Base-by-base conservation (phyloP, 148 eudicot genomes). In the Cornus suecica region DNA sequence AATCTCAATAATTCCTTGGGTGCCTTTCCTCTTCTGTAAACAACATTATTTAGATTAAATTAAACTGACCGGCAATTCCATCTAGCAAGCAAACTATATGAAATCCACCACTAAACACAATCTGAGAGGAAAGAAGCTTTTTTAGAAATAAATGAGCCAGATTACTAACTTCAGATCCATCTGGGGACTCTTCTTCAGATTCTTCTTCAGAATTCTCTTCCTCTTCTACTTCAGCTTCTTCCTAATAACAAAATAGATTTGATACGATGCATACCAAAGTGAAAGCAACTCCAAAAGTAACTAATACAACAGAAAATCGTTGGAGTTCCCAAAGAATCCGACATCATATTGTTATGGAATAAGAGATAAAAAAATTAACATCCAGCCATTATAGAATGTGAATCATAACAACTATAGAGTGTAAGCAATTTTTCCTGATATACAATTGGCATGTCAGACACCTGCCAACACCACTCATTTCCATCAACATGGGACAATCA, bases 1-100 rank as follows among this genome's bases (percentile, higher is more conserved):
- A 45, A 92, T 87, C 86, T 94, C 91, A 81, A 94, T 94, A 56
- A 94, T 69, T 26, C 98, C 93, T 79, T 94, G 85, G 7, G 92
- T 86, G 13, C 98, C 98, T 81, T 94, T 94, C 64, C 76, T 79
- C 81, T 87, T 90, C 84, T 92, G 85, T 79, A 74, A 72, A 73
- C 26, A 83, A 14, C 18, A 81, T n/a, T 8, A 63, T 74, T 28
- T n/a, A 62, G 51, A 24, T 69, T 37, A 56, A 79, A 45, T 25
- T 41, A 74, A 32, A 58, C 24, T 27, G 28, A 70, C 54, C 14
- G 24, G 63, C 37, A 2, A 74, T 20, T 58, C 62, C 25, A 76
- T 20, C 61, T 52, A 34, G 10, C 29, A 27, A 34, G 64, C 9
- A 48, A 30, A 29, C 23, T n/a, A 69, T 48, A 16, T 48, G 20